These are phyloP conservation scores for Plasmodium coatneyi DNA, from an alignment of 169 alveolate genomes.

Conservation along the genomic window DNA sequence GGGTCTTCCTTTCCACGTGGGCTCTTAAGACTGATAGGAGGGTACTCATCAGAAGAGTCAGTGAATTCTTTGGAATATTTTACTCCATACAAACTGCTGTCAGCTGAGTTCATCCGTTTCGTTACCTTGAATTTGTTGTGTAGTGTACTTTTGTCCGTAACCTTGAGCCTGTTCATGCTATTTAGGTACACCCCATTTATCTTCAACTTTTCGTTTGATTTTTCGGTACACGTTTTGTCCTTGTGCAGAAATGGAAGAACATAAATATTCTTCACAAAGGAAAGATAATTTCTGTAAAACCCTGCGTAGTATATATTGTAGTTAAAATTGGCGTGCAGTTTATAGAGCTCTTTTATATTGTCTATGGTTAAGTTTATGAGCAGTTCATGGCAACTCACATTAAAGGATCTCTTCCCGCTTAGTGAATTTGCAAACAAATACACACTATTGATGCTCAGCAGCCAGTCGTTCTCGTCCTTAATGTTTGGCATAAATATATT, in stretches of 20 bases:
- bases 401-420: constrained; percentile 10
- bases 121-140: not conserved
- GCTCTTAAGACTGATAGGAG: not conserved
- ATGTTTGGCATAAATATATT: constrained; percentile 65
- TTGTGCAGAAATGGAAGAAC: constrained; percentile 22
- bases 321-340: constrained; percentile 20
- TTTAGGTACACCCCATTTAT: constrained; percentile 23
- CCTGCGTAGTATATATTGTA: constrained; percentile 48
- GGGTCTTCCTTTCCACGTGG: not conserved
- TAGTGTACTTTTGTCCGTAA: not conserved
- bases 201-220: constrained; percentile 40
- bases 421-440: not conserved
- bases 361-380: constrained; percentile 44
- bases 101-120: not conserved
- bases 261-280: constrained; percentile 29
- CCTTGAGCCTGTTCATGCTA: constrained; percentile 1
- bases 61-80: not conserved
- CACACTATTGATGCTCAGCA: constrained; percentile 29
- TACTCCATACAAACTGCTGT: not conserved
- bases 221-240: not conserved
- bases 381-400: constrained; percentile 22
- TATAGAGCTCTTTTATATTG: constrained; percentile 43
- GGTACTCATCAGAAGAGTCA: not conserved
- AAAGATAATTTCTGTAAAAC: constrained; percentile 31
- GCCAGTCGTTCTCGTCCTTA: constrained; percentile 57